Conservation (phyloP, 148 eudicot species). For the Silene latifolia region DNA sequence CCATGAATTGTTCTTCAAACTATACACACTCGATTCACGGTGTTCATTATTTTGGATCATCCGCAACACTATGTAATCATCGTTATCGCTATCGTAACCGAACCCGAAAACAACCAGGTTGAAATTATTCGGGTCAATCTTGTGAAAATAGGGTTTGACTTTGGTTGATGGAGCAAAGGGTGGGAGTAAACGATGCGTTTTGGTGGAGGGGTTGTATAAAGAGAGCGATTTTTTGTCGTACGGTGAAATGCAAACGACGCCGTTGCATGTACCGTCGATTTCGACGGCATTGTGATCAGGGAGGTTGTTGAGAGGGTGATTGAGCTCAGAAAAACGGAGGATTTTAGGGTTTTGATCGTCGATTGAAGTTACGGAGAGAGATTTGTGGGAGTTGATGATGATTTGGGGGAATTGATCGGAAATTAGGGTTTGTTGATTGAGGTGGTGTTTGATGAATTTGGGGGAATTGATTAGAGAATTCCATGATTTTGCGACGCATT, state of each 20-base stretch:
- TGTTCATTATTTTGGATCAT: background rate
- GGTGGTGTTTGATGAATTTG: conserved; percentile 19
- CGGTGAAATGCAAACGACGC: conserved; percentile 15
- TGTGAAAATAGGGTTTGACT: conserved; percentile 4
- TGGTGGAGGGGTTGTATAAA: conserved; percentile 19
- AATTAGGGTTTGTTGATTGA: conserved; percentile 3
- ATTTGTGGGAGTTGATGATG: background rate
- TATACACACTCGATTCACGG: too few relatives aligned
- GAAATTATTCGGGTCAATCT: background rate
- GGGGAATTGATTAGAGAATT: conserved; percentile 14
- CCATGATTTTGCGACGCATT: conserved; percentile 22
- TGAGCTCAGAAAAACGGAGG: background rate
- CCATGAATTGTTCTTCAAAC: conserved; percentile 15
- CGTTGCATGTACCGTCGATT: background rate
- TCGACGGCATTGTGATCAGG: background rate
- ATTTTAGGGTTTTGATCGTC: background rate
- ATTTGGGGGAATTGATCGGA: background rate
- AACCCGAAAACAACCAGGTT: conserved; percentile 12
- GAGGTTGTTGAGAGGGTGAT: too few relatives aligned
- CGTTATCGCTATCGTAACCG: conserved; percentile 3
- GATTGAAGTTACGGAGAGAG: background rate
- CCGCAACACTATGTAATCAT: conserved; percentile 21
- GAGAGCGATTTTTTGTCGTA: background rate
- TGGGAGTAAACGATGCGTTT: conserved; percentile 10
- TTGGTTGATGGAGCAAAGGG: background rate